Conservation (phyloP, 225 moss, liverwort and hornwort species). For the Lunularia cruciata region DNA sequence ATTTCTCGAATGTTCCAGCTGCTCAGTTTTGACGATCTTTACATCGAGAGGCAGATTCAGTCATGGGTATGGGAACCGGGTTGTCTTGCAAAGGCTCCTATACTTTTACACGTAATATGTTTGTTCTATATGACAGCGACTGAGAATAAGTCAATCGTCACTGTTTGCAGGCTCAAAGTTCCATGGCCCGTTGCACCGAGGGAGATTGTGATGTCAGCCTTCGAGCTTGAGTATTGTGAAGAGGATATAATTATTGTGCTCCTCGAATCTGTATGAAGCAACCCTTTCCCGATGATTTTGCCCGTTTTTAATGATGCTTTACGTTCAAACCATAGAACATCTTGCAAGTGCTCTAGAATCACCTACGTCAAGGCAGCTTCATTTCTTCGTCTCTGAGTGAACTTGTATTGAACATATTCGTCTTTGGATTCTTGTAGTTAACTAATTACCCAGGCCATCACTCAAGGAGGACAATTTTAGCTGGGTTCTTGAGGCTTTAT, state of each 20-base stretch:
- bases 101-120: background rate
- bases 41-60: background rate
- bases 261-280: conserved; percentile 72
- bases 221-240: conserved; percentile 80
- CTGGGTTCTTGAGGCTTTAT: too few species aligned
- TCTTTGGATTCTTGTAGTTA: too few species aligned
- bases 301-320: too few species aligned
- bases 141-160: background rate
- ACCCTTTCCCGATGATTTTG: too few species aligned
- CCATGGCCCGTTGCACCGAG: conserved; percentile 97
- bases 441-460: too few species aligned
- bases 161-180: conserved; percentile 70
- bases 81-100: background rate
- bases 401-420: too few species aligned
- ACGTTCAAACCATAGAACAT: too few species aligned
- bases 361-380: too few species aligned
- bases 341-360: too few species aligned
- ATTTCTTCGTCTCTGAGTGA: too few species aligned
- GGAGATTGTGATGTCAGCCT: conserved; percentile 81
- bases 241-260: conserved; percentile 79
- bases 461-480: too few species aligned
- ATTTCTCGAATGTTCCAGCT: too few species aligned
- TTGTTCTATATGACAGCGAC: background rate
- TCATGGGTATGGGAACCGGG: background rate
- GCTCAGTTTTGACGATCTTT: background rate